phyloP scores from a whole-genome alignment of 1,139 yeast genomes.

The Entelexis sorbosivorans region DNA sequence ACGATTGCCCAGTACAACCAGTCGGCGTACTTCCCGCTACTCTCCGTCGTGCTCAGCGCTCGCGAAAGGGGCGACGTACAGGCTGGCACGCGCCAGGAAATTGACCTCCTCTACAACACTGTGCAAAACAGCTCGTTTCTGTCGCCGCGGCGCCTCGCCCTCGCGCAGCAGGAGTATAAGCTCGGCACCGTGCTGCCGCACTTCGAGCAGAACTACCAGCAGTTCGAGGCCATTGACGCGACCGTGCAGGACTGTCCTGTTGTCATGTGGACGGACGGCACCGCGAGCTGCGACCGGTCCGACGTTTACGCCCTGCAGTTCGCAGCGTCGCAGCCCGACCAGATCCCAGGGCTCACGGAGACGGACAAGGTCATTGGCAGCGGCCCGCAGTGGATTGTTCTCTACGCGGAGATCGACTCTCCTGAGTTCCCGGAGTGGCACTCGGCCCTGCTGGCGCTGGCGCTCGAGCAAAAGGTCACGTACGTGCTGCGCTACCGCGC shows the following conservation, averaged over 20 bases:
- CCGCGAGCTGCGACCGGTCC: slow-evolving; percentile 48
- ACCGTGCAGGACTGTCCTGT: slow-evolving; percentile 30
- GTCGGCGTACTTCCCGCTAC: slow-evolving; percentile 40
- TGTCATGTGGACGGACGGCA: slow-evolving; percentile 44
- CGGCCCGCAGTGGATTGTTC: slow-evolving; percentile 37
- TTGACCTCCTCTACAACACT: slow-evolving; percentile 32
- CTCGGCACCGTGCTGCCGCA: slow-evolving; percentile 49
- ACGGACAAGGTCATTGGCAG: slow-evolving; percentile 55
- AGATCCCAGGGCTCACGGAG: slow-evolving; percentile 29
- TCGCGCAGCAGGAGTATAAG: slow-evolving; percentile 44
- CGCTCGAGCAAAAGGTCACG: slow-evolving; percentile 53
- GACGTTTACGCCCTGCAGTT: slow-evolving; percentile 56
- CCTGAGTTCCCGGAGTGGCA: slow-evolving; percentile 47
- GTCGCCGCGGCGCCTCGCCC: slow-evolving; percentile 25
- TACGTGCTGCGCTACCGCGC: slow-evolving; percentile 68
- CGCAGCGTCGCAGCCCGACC: slow-evolving; percentile 28
- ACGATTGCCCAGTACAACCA: slow-evolving; percentile 43
- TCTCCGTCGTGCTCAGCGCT: slow-evolving; percentile 33
- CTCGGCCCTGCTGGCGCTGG: slow-evolving; percentile 47
- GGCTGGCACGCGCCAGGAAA: slow-evolving; percentile 31
- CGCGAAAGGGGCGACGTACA: slow-evolving; percentile 23
- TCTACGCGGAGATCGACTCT: slow-evolving; percentile 44
- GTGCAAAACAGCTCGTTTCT: slow-evolving; percentile 27
- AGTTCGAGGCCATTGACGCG: slow-evolving; percentile 32
- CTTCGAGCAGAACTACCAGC: slow-evolving; percentile 51